Evolutionary conservation across 2,329 filamentous ascomycete genomes (phyloP), one percentile per base, ranked within the genome.

Genomic region (Aulographum hederae): DNA sequence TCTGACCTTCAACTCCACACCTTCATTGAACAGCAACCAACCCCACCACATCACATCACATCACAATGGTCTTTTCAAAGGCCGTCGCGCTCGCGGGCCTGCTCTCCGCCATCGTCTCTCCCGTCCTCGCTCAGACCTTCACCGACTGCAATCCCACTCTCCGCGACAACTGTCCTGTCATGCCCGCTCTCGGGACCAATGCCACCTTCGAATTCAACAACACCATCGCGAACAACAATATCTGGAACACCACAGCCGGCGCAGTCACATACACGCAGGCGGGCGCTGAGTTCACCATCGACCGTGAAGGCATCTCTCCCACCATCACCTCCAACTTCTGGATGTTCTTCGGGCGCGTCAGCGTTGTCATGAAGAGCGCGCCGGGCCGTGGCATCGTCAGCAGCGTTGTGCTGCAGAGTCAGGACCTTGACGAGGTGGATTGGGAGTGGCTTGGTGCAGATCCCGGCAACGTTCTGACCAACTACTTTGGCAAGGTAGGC

Each of bases 71-170:
- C n/a, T n/a, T n/a, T n/a, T n/a, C n/a, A n/a, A n/a, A n/a, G n/a
- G n/a, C n/a, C n/a, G n/a, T n/a, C n/a, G n/a, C n/a, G n/a, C n/a
- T n/a, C n/a, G n/a, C n/a, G n/a, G n/a, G n/a, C 27, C 8, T 17
- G 8, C 27, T 28, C 15, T 14, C 15, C 27, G 8, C 27, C 27
- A 8, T 28, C 16, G 10, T 16, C 15, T 17, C 27, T 10, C 8
- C 27, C 27, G 11, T 14, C 27, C 27, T 28, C 15, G 82, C 77
- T 30, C 86, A 94, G 52, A 82, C 84, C 19, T 71, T 56, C 34
- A 82, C 79, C 5, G 52, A 63, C 26, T 95, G 85, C 60, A 74
- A 91, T 47, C 85, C 86, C 4, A 62, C 76, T 45, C 66, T 82
- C 40, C 54, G 58, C 37, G 70, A 65, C 27, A 53, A 58, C 40